phyloP scores from a whole-genome alignment of 148 eudicot genomes.

The Diospyros kaki region DNA sequence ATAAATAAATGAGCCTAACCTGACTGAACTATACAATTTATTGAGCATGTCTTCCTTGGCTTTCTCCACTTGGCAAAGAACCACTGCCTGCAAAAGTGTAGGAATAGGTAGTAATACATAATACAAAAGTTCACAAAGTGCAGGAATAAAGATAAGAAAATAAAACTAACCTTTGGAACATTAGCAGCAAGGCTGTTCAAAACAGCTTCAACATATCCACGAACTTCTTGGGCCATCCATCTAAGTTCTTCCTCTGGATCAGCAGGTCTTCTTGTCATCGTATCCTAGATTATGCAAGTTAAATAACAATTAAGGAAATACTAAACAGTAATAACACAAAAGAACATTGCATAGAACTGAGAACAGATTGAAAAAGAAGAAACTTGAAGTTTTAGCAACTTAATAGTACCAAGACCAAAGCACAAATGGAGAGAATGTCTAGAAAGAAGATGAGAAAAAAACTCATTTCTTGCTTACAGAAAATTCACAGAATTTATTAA shows the following conservation, averaged over 20 bases:
- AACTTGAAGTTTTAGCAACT: neutral
- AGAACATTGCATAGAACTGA: neutral
- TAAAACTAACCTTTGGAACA: slow-evolving; percentile 73
- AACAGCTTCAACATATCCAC: slow-evolving; percentile 97
- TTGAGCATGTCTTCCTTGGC: slow-evolving; percentile 98
- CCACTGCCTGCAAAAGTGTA: slow-evolving; percentile 67
- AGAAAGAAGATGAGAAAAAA: neutral
- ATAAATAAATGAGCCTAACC: slow-evolving; percentile 42
- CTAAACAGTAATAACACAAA: neutral
- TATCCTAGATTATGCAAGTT: slow-evolving; percentile 49
- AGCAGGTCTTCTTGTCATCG: slow-evolving; percentile 91
- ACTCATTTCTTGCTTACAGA: neutral
- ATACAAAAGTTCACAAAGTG: neutral
- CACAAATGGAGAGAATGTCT: neutral
- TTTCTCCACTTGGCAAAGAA: slow-evolving; percentile 97
- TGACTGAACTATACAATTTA: slow-evolving; percentile 83
- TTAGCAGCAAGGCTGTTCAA: slow-evolving; percentile 94
- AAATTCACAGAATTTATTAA: neutral
- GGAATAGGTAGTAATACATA: slow-evolving; percentile 9
- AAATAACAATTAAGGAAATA: neutral
- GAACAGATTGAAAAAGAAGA: neutral
- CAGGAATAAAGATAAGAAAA: neutral
- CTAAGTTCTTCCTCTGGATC: slow-evolving; percentile 97
- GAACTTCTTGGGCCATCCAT: slow-evolving; percentile 98
- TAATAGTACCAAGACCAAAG: neutral